Percentiles rank a stretch among this genome's conserved stretches.
These are phyloP conservation scores for Moesziomyces globuligerus DNA, from an alignment of 1,284 basidiomycete genomes.

Conservation along the genomic window DNA sequence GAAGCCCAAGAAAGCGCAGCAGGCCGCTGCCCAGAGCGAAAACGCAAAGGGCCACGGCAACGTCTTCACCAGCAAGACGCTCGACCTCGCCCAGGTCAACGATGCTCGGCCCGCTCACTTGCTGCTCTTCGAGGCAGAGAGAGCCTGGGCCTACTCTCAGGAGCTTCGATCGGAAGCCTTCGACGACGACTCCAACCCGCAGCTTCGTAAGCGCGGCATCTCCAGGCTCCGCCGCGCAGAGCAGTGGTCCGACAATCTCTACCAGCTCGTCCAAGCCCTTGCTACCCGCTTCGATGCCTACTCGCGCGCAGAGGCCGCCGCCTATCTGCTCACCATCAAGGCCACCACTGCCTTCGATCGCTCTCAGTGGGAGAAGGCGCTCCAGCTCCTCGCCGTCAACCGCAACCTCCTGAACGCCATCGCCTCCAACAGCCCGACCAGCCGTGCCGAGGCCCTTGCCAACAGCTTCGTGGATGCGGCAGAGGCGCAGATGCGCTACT, in stretches of 20 bases:
- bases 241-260: conserved; percentile 82
- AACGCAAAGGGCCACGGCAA: conserved; percentile 77
- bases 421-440: conserved; percentile 77
- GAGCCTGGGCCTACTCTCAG: conserved; percentile 90
- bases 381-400: conserved; percentile 82
- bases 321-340: conserved; percentile 76
- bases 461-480: conserved; percentile 85
- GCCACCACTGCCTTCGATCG: conserved; percentile 70
- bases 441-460: conserved; percentile 88
- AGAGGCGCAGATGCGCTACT: conserved; percentile 89
- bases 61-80: conserved; percentile 74
- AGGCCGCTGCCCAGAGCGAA: conserved; percentile 53
- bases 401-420: conserved; percentile 79
- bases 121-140: conserved; percentile 85
- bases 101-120: conserved; percentile 70
- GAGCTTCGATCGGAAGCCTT: conserved; percentile 76
- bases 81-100: conserved; percentile 49
- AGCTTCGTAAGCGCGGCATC: conserved; percentile 78
- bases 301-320: conserved; percentile 56
- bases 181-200: conserved; percentile 71
- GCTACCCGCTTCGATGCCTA: conserved; percentile 44
- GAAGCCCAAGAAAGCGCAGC: conserved; percentile 51
- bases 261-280: conserved; percentile 78
- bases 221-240: conserved; percentile 84
- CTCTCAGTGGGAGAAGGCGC: conserved; percentile 77